Evolutionary conservation across 225 moss, liverwort and hornwort genomes (phyloP).

Genomic region (Ulota crispa): DNA sequence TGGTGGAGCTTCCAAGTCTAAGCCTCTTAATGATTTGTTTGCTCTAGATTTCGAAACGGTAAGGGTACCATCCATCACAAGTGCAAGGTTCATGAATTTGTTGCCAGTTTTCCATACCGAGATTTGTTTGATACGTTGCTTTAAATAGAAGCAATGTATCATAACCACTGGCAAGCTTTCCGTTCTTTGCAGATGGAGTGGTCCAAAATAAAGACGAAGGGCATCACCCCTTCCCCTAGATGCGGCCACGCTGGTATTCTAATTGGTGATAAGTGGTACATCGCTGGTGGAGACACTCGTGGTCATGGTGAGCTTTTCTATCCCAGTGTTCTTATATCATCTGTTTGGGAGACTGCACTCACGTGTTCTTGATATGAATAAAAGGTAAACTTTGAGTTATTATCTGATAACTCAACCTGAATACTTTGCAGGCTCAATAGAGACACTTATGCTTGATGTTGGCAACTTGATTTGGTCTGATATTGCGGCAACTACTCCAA

Average conservation of each 20-base stretch:
- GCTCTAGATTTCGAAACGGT: conserved; percentile 95
- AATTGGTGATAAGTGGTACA: conserved; percentile 89
- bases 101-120: neutral
- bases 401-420: conserved; percentile 13
- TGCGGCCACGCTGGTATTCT: conserved; percentile 89
- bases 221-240: conserved; percentile 65
- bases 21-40: conserved; percentile 69
- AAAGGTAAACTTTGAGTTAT: neutral
- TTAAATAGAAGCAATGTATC: neutral
- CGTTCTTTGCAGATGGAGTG: conserved; percentile 83
- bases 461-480: conserved; percentile 73
- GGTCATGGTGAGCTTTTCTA: conserved; percentile 55
- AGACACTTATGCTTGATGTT: conserved; percentile 75
- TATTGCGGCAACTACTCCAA: conserved; percentile 47
- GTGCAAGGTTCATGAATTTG: conserved; percentile 1
- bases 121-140: neutral
- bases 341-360: neutral
- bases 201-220: conserved; percentile 83
- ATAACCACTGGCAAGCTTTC: conserved; percentile 2
- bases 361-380: neutral
- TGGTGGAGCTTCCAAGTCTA: conserved; percentile 91
- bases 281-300: conserved; percentile 83
- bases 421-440: conserved; percentile 48
- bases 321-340: neutral
- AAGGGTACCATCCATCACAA: conserved; percentile 11